Evolutionary conservation across 179 eudicot genomes (phyloP), one percentile per base, ranked within the genome.

Genomic region (Beta lomatogona): DNA sequence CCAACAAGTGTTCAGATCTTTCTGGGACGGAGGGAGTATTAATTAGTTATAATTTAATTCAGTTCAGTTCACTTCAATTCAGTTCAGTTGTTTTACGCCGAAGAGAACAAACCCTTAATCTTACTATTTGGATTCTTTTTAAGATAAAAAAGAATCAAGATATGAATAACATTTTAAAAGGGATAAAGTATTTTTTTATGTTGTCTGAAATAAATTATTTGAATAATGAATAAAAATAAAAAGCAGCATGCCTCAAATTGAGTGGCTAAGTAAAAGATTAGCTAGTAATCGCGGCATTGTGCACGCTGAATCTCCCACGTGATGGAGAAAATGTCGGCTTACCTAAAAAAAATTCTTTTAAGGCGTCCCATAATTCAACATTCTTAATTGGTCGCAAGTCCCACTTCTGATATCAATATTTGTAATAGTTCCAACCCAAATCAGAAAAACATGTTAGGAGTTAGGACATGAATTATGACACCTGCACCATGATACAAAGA

Each of bases 331-430:
- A 21, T 48, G 57, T 77, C 14, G 80, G 64, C 59, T 77, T 48
- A 77, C 72, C 72, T 50, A 48, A 63, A 61, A n/a, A n/a, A 46
- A n/a, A 44, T 16, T 15, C 3, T 12, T 22, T 76, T 77, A 77
- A 77, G n/a, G 80, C 60, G 59, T 77, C 80, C 80, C 71, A 77
- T 64, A 14, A 63, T 36, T 21, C 28, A 31, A 63, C 22, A 77
- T 13, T 63, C 8, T 77, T 63, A 64, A 21, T 77, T 60, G 72
- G 41, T 63, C 9, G 28, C 4, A 52, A 78, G 63, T 78, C 75
- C 53, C 75, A 78, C 81, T 68, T 18, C 45, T 36, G 6, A 22
- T 54, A 53, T 52, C 48, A 50, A 53, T 11, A 31, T 4, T 67
- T 66, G 2, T 36, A 68, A 41, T 14, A 48, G 74, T 78, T 78